A percentile compares a stretch with the other conserved stretches of the same genome.
These are phyloP conservation scores for Millerozyma miso DNA, from an alignment of 805 yeast species.

Conservation along the genomic window DNA sequence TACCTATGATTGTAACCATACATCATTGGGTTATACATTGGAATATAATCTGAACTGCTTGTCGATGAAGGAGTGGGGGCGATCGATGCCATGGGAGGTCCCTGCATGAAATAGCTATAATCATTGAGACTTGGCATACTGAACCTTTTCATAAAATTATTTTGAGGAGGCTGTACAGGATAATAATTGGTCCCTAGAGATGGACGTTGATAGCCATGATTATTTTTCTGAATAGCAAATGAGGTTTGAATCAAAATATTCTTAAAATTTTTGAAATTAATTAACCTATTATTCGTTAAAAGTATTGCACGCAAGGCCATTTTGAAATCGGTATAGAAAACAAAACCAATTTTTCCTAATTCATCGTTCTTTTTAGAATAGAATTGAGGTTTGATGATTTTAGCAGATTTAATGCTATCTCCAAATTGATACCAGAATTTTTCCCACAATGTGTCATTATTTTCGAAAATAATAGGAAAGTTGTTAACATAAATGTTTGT, in stretches of 20 bases:
- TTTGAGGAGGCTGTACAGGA: constrained; percentile 2
- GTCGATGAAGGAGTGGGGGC: constrained; percentile 2
- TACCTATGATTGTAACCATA: constrained; percentile 6
- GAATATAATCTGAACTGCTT: constrained; percentile 5
- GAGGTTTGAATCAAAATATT: constrained; percentile 31
- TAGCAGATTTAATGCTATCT: constrained; percentile 31
- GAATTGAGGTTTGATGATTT: constrained; percentile 39
- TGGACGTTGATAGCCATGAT: constrained; percentile 1
- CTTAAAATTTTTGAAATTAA: constrained; percentile 16
- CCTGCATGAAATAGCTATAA: constrained; percentile 1
- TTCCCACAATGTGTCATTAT: constrained; percentile 44
- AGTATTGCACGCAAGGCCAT: constrained; percentile 63
- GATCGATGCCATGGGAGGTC: constrained; percentile 3
- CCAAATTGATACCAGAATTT: constrained; percentile 39
- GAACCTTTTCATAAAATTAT: constrained; percentile 5
- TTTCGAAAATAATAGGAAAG: constrained; percentile 52
- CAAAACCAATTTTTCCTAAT: constrained; percentile 50
- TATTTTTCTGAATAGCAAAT: constrained; percentile 35
- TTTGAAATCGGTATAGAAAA: constrained; percentile 53
- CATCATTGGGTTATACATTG: constrained; percentile 7
- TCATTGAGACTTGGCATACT: constrained; percentile 4
- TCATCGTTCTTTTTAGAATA: constrained; percentile 17
- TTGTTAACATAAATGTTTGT: constrained; percentile 71
- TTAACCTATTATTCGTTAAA: constrained; percentile 43
- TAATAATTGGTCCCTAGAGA: constrained; percentile 2